Evolutionary conservation across 2,329 filamentous ascomycete species (phyloP).

Genomic region (Fusarium sacchari): DNA sequence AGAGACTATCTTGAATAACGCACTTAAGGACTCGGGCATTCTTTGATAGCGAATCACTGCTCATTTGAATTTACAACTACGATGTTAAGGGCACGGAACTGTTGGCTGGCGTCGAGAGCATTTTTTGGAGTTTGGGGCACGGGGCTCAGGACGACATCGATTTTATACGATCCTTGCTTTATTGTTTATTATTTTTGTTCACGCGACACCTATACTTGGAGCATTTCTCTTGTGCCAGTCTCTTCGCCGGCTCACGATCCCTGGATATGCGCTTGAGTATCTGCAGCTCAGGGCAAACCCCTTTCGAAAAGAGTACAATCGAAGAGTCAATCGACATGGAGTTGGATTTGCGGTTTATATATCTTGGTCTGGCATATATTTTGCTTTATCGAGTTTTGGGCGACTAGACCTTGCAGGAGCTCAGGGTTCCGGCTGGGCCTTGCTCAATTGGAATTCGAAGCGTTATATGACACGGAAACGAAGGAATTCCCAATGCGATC

Average conservation of each 20-base stretch:
- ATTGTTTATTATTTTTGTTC: conserved; percentile 14
- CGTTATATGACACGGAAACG: conserved; percentile 30
- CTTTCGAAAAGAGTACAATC: conserved; percentile 18
- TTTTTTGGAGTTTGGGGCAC: conserved; percentile 41
- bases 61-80: conserved; percentile 32
- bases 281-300: conserved; percentile 16
- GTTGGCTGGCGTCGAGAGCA: conserved; percentile 44
- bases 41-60: conserved; percentile 63
- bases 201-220: conserved; percentile 30
- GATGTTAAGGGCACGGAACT: conserved; percentile 39
- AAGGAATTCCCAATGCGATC: conserved; percentile 13
- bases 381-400: conserved; percentile 26
- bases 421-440: conserved; percentile 28
- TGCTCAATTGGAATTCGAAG: conserved; percentile 21
- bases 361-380: conserved; percentile 23
- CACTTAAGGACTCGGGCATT: conserved; percentile 97
- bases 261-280: conserved; percentile 12
- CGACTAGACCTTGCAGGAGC: conserved; percentile 35
- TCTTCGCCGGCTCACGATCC: conserved; percentile 18
- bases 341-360: conserved; percentile 35
- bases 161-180: conserved; percentile 39
- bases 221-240: conserved; percentile 16
- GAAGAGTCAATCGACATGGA: conserved; percentile 11
- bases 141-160: conserved; percentile 37
- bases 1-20: conserved; percentile 98